Conservation (phyloP, 1,284 basidiomycete species). For the Prillingera fragicola region DNA sequence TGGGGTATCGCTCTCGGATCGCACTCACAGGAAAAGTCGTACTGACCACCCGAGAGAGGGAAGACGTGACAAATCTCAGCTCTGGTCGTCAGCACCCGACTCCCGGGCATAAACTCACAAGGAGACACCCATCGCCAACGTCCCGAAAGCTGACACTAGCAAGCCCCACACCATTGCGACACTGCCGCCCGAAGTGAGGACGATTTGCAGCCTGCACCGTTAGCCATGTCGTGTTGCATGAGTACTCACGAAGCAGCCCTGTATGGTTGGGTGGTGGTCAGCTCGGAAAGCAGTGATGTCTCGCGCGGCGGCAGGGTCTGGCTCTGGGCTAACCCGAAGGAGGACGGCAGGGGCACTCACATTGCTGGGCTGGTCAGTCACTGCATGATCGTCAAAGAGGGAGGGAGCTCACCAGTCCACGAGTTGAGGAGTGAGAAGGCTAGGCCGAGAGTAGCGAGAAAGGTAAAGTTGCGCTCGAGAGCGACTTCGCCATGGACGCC, state of each 20-base stretch:
- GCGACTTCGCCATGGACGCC: neutral
- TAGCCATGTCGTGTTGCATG: no score
- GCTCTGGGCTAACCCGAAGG: no score
- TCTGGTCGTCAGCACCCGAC: neutral
- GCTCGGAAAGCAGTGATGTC: no score
- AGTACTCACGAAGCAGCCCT: no score
- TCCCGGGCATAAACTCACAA: slow-evolving; percentile 13
- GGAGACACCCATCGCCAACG: slow-evolving; percentile 24
- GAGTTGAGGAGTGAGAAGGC: slow-evolving; percentile 23
- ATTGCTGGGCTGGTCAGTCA: slow-evolving; percentile 17
- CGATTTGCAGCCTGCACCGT: slow-evolving; percentile 17
- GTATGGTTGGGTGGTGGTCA: no score
- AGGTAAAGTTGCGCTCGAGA: slow-evolving; percentile 22
- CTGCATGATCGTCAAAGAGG: neutral
- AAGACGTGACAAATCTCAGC: slow-evolving; percentile 16
- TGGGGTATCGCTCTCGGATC: neutral
- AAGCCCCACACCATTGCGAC: slow-evolving; percentile 43
- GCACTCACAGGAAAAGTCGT: slow-evolving; percentile 29
- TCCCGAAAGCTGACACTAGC: slow-evolving; percentile 29
- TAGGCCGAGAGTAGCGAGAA: slow-evolving; percentile 15
- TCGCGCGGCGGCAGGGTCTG: no score
- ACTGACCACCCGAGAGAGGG: slow-evolving; percentile 35
- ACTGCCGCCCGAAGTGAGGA: slow-evolving; percentile 38
- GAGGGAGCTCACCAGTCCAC: slow-evolving; percentile 15
- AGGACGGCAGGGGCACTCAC: no score